Base-by-base conservation (phyloP, 2,329 filamentous ascomycete genomes). In the Lachnellula arida region DNA sequence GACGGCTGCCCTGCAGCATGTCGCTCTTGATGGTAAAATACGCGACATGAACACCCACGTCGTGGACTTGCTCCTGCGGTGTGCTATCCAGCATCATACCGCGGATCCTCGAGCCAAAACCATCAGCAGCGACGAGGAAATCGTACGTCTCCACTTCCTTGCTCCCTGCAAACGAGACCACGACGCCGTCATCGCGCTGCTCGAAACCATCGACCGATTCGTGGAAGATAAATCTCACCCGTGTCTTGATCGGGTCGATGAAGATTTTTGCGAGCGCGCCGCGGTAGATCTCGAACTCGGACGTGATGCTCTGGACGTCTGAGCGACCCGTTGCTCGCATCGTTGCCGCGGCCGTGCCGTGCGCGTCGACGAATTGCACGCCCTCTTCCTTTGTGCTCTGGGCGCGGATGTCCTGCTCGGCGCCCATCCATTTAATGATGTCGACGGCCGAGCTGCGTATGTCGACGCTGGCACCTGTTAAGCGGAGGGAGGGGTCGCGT, bases 1-100 rank as follows among this genome's bases (percentile, higher is more conserved):
- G 12, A n/a, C 44, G 37, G 28, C 42, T 46, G 25, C 54, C 57
- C 6, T 57, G 17, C 2, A 59, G 37, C 15, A 59, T 25, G 25
- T 59, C 54, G 6, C 25, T 28, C n/a, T 56, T 56, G 17, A 55
- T 42, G n/a, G 40, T 51, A 22, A 55, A 55, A 19, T 47, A 55
- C 11, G 53, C 53, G 17, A 51, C 25, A 46, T 51, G 42, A 32
- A 25, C 28, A 5, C 54, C 54, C 14, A 47, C 42, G 9, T 56
- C 47, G 47, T 54, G 25, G 40, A 55, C 11, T 46, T 55, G 48
- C 28, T 51, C 53, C 7, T 37, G 32, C 11, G 49, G 14, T n/a
- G 39, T 37, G 11, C 32, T 51, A 19, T 46, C 43, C 14, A 56
- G 22, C 35, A 48, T 35, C 54, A 53, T 46, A 7, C 49, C 44